Evolutionary conservation across 768 basidiomycete species (phyloP), one percentile per base, ranked within the genome.

Genomic region (Hericium coralloides): DNA sequence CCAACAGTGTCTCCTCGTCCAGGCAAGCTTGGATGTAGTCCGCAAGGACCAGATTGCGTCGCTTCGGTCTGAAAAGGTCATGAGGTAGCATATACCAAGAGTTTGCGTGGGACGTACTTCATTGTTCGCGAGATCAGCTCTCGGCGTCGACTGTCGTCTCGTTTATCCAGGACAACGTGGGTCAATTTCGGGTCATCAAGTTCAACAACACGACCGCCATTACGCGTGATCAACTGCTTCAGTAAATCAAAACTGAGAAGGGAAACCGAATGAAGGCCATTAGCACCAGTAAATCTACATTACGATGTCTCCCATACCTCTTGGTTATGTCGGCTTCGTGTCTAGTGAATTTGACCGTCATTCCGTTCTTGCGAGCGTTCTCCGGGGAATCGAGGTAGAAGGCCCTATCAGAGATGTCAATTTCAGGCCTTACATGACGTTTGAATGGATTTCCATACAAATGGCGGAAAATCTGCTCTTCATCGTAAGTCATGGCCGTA

Each of bases 361-460:
- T 81, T 10, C 77, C 81, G 60, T 91, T 78, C 66, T 75, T 72
- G 8, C 67, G 69, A 0, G 94, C 92, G 63, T 92, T 92, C 20
- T 76, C 76, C 0, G 85, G 79, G 2, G 89, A 81, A 68, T 98
- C 95, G 38, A 98, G 75, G 70, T 97, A 98, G 70, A 95, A 95
- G 62, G 82, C 84, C 60, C 92, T 94, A 45, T 25, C 1, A 20
- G 50, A 47, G 52, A 55, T 53, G 38, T 31, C 31, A 31, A 9
- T 31, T 7, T 31, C 31, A 31, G 31, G 31, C 31, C 31, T 8
- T 31, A 9, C 15, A 55, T 14, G 38, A n/a, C 20, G 20, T 25
- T 20, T 26, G 9, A 41, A 9, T 53, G 18, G 51, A 38, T 12
- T 22, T 38, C 74, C 86, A 58, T 59, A 92, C 88, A 95, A 69